These are phyloP conservation scores for Geoglossum glabrum DNA, from an alignment of 495 filamentous ascomycete genomes.

Conservation along the genomic window DNA sequence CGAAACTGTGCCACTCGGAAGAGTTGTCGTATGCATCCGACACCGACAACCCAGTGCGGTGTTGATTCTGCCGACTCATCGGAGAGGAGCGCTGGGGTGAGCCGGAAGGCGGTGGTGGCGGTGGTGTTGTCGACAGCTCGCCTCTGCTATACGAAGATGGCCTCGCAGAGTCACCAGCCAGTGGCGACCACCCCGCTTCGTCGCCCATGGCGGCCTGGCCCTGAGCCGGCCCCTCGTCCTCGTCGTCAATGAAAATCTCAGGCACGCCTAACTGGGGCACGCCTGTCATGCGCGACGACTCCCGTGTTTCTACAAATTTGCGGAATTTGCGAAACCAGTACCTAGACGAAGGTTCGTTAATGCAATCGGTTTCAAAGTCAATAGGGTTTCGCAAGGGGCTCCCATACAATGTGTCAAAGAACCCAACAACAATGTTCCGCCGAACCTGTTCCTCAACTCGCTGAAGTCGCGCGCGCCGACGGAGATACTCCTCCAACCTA, in stretches of 20 bases:
- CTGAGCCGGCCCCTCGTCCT: constrained; percentile 18
- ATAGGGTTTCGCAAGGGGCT: not conserved
- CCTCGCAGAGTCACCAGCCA: not conserved
- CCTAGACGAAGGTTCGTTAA: constrained; percentile 11
- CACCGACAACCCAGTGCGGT: not conserved
- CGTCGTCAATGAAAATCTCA: constrained; percentile 72
- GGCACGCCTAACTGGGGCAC: constrained; percentile 71
- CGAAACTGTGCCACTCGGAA: not conserved
- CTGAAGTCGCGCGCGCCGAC: constrained; percentile 73
- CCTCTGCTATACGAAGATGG: not conserved
- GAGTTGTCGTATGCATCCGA: not conserved
- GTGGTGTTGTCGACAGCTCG: not conserved
- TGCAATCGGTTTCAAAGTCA: constrained; percentile 1
- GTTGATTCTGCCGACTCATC: not conserved
- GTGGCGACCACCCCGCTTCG: not conserved
- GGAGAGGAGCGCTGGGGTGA: constrained; percentile 1
- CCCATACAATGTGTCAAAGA: constrained; percentile 76
- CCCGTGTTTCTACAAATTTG: constrained; percentile 42
- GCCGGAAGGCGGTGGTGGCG: not conserved
- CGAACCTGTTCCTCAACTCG: constrained; percentile 92
- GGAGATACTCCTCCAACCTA: constrained; percentile 82
- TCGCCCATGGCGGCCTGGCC: not conserved
- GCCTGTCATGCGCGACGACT: constrained; percentile 49
- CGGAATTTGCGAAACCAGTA: constrained; percentile 74
- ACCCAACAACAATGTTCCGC: constrained; percentile 71